phyloP scores from a whole-genome alignment of 148 eudicot species.

The Fagopyrum homotropicum region DNA sequence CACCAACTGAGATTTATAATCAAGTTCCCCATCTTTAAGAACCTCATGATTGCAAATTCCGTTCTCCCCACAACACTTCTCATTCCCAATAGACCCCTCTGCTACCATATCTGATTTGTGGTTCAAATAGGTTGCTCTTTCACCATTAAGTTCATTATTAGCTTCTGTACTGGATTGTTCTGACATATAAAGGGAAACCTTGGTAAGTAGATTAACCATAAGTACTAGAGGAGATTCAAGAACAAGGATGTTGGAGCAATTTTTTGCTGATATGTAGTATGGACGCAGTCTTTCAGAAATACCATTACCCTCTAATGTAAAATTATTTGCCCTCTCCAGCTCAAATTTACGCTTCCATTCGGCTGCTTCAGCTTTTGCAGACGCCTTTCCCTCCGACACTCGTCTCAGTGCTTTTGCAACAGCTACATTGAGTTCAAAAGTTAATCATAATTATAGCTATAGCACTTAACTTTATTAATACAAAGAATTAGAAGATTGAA shows the following conservation, averaged over 20 bases:
- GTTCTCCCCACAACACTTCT: slow-evolving; percentile 55
- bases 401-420: slow-evolving; percentile 79
- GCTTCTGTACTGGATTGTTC: slow-evolving; percentile 27
- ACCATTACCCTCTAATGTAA: slow-evolving; percentile 46
- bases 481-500: background rate
- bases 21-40: slow-evolving; percentile 51
- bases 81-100: slow-evolving; percentile 24
- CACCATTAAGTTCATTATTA: slow-evolving; percentile 16
- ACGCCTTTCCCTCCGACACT: slow-evolving; percentile 86
- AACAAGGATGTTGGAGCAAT: background rate
- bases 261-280: background rate
- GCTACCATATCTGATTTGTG: slow-evolving; percentile 23
- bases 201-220: background rate
- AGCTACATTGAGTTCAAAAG: slow-evolving; percentile 38
- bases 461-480: background rate
- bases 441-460: background rate
- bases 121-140: slow-evolving; percentile 21
- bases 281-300: background rate
- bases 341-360: slow-evolving; percentile 98
- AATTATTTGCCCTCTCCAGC: slow-evolving; percentile 61
- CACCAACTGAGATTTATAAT: slow-evolving; percentile 23
- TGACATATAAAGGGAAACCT: slow-evolving; percentile 15
- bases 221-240: background rate
- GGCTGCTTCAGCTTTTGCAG: slow-evolving; percentile 91
- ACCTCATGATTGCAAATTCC: slow-evolving; percentile 85